These are phyloP conservation scores for Phytophthora pistaciae DNA, from an alignment of 352 stramenopile genomes.

Conservation along the genomic window DNA sequence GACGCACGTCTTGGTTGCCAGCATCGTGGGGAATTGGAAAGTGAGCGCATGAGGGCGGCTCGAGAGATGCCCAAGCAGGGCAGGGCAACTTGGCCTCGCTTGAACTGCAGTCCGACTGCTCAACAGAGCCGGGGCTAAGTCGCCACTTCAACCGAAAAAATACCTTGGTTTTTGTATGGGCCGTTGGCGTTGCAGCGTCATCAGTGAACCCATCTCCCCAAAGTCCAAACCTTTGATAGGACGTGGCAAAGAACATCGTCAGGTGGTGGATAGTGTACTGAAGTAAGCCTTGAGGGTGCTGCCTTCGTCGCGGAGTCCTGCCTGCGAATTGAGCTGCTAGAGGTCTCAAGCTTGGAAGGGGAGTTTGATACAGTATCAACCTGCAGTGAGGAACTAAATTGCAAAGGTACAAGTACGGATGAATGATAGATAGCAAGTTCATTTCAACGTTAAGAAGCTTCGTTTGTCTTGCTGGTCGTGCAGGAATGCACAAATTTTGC, in stretches of 20 bases:
- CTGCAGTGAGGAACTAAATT: no score
- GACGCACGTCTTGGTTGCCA: constrained; percentile 47
- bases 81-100: background rate
- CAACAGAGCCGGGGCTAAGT: constrained; percentile 1
- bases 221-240: constrained; percentile 39
- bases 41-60: constrained; percentile 18
- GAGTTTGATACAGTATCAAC: no score
- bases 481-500: no score
- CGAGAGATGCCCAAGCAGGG: background rate
- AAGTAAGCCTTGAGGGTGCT: no score
- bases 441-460: no score
- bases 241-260: constrained; percentile 3
- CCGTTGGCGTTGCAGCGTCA: background rate
- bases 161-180: constrained; percentile 24
- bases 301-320: no score
- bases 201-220: constrained; percentile 12
- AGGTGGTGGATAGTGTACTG: no score
- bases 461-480: no score
- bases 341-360: no score
- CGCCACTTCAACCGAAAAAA: constrained; percentile 6
- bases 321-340: no score
- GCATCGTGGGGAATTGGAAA: constrained; percentile 44
- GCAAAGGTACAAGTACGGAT: no score
- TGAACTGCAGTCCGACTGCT: constrained; percentile 4
- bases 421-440: no score